A percentile compares a stretch with the other conserved stretches of the same genome.
These are phyloP conservation scores for Talaromyces piceae DNA, from an alignment of 2,329 filamentous ascomycete genomes.

Conservation along the genomic window DNA sequence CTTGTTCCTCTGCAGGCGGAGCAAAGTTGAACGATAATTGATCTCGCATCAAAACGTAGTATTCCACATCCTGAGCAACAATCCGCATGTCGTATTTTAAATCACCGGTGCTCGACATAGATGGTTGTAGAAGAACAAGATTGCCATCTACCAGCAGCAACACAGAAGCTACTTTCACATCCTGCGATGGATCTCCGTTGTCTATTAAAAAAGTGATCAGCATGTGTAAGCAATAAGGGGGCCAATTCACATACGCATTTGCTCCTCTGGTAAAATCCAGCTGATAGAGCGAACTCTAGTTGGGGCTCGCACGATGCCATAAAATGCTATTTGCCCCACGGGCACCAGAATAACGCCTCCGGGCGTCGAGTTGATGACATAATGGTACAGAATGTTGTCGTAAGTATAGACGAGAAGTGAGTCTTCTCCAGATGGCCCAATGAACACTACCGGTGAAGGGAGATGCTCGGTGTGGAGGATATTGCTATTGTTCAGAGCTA, in stretches of 20 bases:
- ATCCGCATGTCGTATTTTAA: slow-evolving; percentile 98
- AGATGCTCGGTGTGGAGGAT: slow-evolving; percentile 71
- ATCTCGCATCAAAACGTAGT: slow-evolving; percentile 87
- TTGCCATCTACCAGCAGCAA: slow-evolving; percentile 97
- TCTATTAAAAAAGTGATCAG: slow-evolving; percentile 32
- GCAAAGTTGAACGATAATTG: slow-evolving; percentile 51
- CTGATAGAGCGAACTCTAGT: slow-evolving; percentile 86
- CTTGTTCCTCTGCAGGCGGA: slow-evolving; percentile 39
- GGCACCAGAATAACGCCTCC: slow-evolving; percentile 73
- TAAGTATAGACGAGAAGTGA: slow-evolving; percentile 95
- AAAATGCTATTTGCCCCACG: slow-evolving; percentile 96
- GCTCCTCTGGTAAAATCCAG: slow-evolving; percentile 89
- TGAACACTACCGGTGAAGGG: slow-evolving; percentile 78
- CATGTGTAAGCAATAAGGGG: slow-evolving; percentile 9
- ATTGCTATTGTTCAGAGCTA: slow-evolving; percentile 63
- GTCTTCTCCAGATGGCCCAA: slow-evolving; percentile 84
- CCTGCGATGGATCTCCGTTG: slow-evolving; percentile 89
- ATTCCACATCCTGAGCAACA: slow-evolving; percentile 92
- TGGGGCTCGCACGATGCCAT: slow-evolving; percentile 90
- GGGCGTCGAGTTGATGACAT: slow-evolving; percentile 68
- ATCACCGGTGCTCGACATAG: slow-evolving; percentile 70
- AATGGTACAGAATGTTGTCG: slow-evolving; percentile 93
- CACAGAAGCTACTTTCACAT: slow-evolving; percentile 88
- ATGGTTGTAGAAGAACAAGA: slow-evolving; percentile 82
- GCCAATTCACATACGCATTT: slow-evolving; percentile 53